These are phyloP conservation scores for Acorus gramineus DNA, from an alignment of 106 monocot species.

Conservation along the genomic window DNA sequence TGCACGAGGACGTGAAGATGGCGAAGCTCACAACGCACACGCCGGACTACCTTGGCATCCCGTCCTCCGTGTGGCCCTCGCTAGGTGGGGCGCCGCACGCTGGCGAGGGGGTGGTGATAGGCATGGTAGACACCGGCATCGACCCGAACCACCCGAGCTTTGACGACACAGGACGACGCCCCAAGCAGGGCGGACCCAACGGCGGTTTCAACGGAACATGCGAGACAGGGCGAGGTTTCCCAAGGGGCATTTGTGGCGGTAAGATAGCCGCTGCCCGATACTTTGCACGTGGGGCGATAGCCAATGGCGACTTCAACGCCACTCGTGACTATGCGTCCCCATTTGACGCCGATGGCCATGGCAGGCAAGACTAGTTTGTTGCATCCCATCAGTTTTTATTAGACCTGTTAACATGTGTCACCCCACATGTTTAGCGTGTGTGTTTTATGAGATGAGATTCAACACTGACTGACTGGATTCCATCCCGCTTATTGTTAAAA, in stretches of 20 bases:
- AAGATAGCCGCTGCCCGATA: conserved; percentile 64
- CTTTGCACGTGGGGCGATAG: conserved; percentile 52
- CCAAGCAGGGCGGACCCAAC: not conserved
- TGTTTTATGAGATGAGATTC: not conserved
- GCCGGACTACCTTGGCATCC: conserved; percentile 46
- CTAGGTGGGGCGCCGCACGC: conserved; percentile 43
- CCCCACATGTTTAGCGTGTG: no score
- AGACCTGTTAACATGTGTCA: not conserved
- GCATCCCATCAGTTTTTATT: not conserved
- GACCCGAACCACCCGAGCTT: conserved; percentile 70
- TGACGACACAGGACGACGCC: conserved; percentile 3
- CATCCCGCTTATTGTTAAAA: not conserved
- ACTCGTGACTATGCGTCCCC: conserved; percentile 53
- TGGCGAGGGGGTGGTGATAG: conserved; percentile 66
- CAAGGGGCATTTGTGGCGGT: conserved; percentile 47
- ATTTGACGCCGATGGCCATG: conserved; percentile 80
- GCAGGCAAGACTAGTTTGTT: conserved; percentile 28
- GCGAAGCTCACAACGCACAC: conserved; percentile 58
- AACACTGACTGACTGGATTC: not conserved
- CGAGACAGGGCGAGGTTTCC: conserved; percentile 45
- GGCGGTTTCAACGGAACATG: conserved; percentile 46
- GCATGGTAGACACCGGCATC: conserved; percentile 75
- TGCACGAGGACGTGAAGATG: conserved; percentile 59
- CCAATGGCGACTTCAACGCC: conserved; percentile 51
- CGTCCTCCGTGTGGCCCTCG: conserved; percentile 40